Percentiles rank a stretch among this genome's conserved stretches.
phyloP scores from a whole-genome alignment of 2,329 filamentous ascomycete genomes.

The Colletotrichum filicis region DNA sequence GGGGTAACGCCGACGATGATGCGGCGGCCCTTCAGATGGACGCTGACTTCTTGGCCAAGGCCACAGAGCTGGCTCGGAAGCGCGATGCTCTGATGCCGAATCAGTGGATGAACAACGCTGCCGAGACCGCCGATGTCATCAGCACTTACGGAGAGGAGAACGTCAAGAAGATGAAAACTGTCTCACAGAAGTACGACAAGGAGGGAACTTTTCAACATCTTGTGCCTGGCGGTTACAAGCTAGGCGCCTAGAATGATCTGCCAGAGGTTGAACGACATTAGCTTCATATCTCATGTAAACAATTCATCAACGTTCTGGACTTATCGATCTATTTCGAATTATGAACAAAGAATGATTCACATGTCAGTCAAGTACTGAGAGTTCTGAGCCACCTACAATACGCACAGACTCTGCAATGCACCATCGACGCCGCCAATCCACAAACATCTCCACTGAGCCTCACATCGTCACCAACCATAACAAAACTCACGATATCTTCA shows the following conservation, averaged over 20 bases:
- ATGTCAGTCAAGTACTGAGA: too few relatives aligned
- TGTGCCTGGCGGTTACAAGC: slow-evolving; percentile 33
- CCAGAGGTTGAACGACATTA: too few relatives aligned
- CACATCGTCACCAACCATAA: too few relatives aligned
- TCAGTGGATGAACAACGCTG: slow-evolving; percentile 50
- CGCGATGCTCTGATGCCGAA: slow-evolving; percentile 37
- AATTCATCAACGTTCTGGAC: too few relatives aligned
- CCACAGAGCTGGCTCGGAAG: slow-evolving; percentile 14
- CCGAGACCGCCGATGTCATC: slow-evolving; percentile 41
- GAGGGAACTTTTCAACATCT: slow-evolving; percentile 44
- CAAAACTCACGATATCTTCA: not conserved
- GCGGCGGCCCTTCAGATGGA: slow-evolving; percentile 10
- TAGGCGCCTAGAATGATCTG: not conserved
- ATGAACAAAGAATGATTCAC: too few relatives aligned
- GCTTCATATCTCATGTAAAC: too few relatives aligned
- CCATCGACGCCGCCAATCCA: too few relatives aligned
- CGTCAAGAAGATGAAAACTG: slow-evolving; percentile 40
- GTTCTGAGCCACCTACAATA: too few relatives aligned
- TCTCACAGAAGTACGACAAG: slow-evolving; percentile 47
- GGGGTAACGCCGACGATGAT: slow-evolving; percentile 18
- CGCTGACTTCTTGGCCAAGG: slow-evolving; percentile 18
- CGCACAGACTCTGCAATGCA: too few relatives aligned
- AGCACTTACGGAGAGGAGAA: slow-evolving; percentile 46
- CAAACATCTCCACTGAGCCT: too few relatives aligned
- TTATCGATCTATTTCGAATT: too few relatives aligned